Percentiles rank a stretch among this genome's conserved stretches.
Conservation (phyloP, 2,329 filamentous ascomycete species). For the Zasmidium citrigriseum region DNA sequence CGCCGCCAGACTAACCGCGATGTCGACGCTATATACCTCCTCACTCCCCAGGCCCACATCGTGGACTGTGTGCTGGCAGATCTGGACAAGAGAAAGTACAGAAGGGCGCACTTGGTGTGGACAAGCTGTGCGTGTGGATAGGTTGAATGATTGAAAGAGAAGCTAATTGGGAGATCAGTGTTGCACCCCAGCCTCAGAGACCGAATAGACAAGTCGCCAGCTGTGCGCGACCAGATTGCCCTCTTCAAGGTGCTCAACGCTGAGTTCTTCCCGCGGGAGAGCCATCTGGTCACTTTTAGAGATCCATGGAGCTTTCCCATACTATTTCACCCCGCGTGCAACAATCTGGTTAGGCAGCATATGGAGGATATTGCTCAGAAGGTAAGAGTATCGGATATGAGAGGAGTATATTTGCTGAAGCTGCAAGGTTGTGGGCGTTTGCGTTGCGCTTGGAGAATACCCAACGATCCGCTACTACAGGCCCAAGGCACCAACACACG, state of each 20-base stretch:
- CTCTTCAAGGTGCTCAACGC: conserved; percentile 80
- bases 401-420: background rate
- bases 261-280: conserved; percentile 88
- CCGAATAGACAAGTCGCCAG: conserved; percentile 71
- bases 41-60: conserved; percentile 82
- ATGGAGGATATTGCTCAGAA: conserved; percentile 86
- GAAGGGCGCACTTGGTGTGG: conserved; percentile 80
- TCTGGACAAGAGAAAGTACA: conserved; percentile 81
- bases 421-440: conserved; percentile 75
- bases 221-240: conserved; percentile 72
- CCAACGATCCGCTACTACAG: conserved; percentile 90
- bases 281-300: conserved; percentile 84
- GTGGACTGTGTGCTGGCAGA: conserved; percentile 94
- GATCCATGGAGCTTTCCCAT: conserved; percentile 96
- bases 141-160: background rate
- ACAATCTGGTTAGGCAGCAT: conserved; percentile 77
- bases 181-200: conserved; percentile 70
- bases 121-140: conserved; percentile 58
- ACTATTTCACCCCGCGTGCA: conserved; percentile 88
- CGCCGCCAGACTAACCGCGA: conserved; percentile 77
- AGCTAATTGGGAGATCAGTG: conserved; percentile 45
- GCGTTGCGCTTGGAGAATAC: conserved; percentile 89
- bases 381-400: conserved; percentile 50
- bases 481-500: conserved; percentile 73
- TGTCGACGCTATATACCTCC: conserved; percentile 93